Base-by-base conservation (phyloP, 768 basidiomycete species). In the Hericium erinaceus region DNA sequence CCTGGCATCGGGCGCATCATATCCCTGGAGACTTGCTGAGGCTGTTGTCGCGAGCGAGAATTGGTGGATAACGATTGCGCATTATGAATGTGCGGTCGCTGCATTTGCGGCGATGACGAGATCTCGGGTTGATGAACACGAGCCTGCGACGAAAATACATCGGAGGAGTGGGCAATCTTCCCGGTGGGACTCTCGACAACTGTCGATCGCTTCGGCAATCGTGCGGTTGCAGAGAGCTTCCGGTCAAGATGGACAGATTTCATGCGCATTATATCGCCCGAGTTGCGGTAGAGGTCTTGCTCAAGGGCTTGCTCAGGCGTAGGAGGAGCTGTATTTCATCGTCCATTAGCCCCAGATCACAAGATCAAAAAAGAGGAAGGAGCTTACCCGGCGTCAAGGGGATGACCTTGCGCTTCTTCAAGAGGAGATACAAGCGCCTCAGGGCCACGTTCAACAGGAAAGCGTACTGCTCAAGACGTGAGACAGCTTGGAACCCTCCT, bases 391-490 rank as follows among this genome's bases (percentile, higher is more conserved):
- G 85, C 5, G 87, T 83, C 54, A 87, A 72, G n/a, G 91, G 85
- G 22, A 95, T 89, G 39, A 93, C 90, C 11, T 94, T 94, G 65
- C 90, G 84, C 72, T 89, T 89, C 76, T 89, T 90, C 66, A 92
- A 73, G 39, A 90, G 79, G 33, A 91, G 80, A 71, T 94, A 98
- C 55, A 99, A 75, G 66, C 95, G 81, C 63, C 95, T 79, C 56
- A 99, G 76, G 18, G 95, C 97, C 22, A 98, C 97, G 67, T 98
- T 98, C 54, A 99, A 76, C 57, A 99, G 73, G 77, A 95, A 99
- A 2, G 97, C 92, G 70, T 97, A 99, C 68, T 99, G 97, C 75
- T 99, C 97, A 61, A 99, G 73, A 57, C 95, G 79, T 59, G 95
- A 92, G 15, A 97, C 97, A 16, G 90, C 79, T 67, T 91, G 89